Evolutionary conservation across 192 early-diverging fungal species (phyloP).

Genomic region (Linnemannia exigua): DNA sequence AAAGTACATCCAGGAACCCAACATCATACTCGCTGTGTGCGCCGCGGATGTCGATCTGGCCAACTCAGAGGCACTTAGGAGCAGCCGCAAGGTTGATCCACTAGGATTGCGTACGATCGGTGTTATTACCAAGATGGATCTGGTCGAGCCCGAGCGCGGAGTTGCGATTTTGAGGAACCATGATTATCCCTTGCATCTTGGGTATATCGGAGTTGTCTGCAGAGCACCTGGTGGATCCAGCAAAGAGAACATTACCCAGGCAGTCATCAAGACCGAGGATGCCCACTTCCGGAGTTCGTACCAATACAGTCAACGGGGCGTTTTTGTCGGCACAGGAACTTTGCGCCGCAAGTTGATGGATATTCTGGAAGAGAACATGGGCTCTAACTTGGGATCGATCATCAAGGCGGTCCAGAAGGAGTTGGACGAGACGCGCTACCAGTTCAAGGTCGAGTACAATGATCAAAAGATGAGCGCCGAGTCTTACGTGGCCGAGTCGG

Average conservation of each 20-base stretch:
- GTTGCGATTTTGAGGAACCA: constrained; percentile 87
- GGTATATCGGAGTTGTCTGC: constrained; percentile 97
- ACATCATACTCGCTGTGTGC: constrained; percentile 89
- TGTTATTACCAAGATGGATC: constrained; percentile 90
- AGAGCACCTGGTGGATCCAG: constrained; percentile 65
- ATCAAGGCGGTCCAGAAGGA: constrained; percentile 95
- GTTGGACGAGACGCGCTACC: constrained; percentile 95
- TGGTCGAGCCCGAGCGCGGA: constrained; percentile 85
- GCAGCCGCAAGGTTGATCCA: constrained; percentile 84
- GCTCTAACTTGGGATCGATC: constrained; percentile 82
- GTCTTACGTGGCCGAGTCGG: constrained; percentile 95
- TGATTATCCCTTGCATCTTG: constrained; percentile 94
- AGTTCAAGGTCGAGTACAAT: constrained; percentile 99
- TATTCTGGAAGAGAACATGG: constrained; percentile 95
- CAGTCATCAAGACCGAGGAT: constrained; percentile 69
- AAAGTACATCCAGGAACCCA: constrained; percentile 83
- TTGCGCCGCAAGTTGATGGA: constrained; percentile 90
- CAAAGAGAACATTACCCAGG: constrained; percentile 64
- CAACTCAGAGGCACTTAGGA: constrained; percentile 86
- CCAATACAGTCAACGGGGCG: constrained; percentile 72
- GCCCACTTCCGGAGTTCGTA: constrained; percentile 67
- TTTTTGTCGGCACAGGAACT: constrained; percentile 88
- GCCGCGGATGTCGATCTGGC: constrained; percentile 90
- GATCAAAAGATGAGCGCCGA: constrained; percentile 96
- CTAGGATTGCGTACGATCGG: constrained; percentile 86